A percentile compares a stretch with the other conserved stretches of the same genome.
phyloP scores from a whole-genome alignment of 2,329 filamentous ascomycete species.

The Penicillium sp. region DNA sequence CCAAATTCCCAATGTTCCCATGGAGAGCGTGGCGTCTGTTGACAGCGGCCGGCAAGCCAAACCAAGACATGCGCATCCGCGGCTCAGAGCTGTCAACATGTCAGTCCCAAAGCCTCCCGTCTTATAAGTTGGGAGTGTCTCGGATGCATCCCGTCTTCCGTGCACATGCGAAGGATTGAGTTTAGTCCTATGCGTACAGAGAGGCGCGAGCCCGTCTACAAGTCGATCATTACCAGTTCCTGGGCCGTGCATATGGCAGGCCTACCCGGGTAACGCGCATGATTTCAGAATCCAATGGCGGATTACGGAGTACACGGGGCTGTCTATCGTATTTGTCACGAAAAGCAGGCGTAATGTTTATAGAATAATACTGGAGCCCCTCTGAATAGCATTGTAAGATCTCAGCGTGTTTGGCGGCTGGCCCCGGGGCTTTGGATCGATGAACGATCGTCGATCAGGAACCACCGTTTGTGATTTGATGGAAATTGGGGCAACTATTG shows the following conservation, averaged over 20 bases:
- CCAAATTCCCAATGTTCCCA: not conserved
- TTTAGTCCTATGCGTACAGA: not conserved
- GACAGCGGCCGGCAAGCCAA: not conserved
- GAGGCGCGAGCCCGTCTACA: not conserved
- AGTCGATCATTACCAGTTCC: constrained; percentile 20
- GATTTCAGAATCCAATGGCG: not conserved
- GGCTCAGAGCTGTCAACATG: not conserved
- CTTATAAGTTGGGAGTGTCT: constrained; percentile 2
- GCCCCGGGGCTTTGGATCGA: constrained; percentile 12
- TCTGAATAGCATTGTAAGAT: not conserved
- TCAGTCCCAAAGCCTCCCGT: constrained; percentile 1
- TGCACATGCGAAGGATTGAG: constrained; percentile 1
- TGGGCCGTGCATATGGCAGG: not conserved
- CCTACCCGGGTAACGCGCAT: not conserved
- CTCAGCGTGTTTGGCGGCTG: not conserved
- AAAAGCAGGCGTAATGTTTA: not conserved
- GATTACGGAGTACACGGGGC: not conserved
- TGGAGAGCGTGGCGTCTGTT: not conserved
- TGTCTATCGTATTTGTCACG: not conserved
- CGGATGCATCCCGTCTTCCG: not conserved
- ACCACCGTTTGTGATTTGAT: not conserved
- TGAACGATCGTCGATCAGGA: constrained; percentile 17
- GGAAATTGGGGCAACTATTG: not conserved
- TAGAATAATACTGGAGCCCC: not conserved
- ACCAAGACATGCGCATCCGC: not conserved